These are phyloP conservation scores for Multifurca ochricompacta DNA, from an alignment of 768 basidiomycete genomes.

Conservation along the genomic window DNA sequence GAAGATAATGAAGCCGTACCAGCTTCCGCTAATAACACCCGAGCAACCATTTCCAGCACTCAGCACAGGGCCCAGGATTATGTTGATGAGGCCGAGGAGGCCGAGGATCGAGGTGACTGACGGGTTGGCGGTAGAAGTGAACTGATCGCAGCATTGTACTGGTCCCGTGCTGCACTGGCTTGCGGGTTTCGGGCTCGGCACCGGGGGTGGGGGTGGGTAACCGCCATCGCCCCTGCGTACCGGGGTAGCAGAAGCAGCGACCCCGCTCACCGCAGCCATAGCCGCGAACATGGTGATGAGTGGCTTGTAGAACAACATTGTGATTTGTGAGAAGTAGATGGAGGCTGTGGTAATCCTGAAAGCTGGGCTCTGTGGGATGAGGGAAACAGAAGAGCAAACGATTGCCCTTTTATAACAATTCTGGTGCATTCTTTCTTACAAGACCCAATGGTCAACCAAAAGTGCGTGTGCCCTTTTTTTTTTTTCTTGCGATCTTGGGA, in stretches of 20 bases:
- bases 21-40: not conserved
- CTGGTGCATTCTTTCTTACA: too few species aligned
- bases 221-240: not conserved
- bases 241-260: not conserved
- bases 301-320: conserved; percentile 1
- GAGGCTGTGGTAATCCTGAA: not conserved
- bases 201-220: too few species aligned
- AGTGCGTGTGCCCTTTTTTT: too few species aligned
- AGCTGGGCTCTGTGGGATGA: conserved; percentile 1
- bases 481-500: too few species aligned
- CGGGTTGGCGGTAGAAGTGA: not conserved
- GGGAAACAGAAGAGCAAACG: not conserved
- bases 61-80: fast-evolving
- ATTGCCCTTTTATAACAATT: conserved; percentile 1
- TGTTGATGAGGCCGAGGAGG: not conserved
- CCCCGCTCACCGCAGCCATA: not conserved
- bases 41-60: not conserved
- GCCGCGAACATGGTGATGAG: not conserved
- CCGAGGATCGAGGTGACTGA: not conserved
- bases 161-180: not conserved
- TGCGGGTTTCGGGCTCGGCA: not conserved
- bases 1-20: not conserved
- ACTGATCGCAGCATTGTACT: not conserved
- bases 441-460: too few species aligned
- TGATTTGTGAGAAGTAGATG: not conserved